Evolutionary conservation across 805 yeast genomes (phyloP), one percentile per base, ranked within the genome.

Genomic region (Myxozyma melibiosi): DNA sequence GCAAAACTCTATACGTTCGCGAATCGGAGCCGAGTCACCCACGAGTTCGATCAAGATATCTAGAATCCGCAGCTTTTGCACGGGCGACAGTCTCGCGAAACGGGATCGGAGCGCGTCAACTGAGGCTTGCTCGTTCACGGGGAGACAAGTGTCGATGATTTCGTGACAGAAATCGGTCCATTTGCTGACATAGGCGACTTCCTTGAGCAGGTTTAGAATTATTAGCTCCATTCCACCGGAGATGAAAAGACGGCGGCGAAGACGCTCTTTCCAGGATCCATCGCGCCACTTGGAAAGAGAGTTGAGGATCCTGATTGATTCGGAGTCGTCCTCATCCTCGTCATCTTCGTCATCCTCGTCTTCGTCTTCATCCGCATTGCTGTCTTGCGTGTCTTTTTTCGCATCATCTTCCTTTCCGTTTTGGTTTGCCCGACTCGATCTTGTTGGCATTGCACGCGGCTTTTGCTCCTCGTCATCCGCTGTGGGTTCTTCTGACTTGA

Each of bases 181-280:
- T 13, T 78, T 79, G 0, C 84, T 82, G 38, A 84, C 76, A 62
- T 83, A 78, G 44, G 83, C 82, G 14, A 83, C 82, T 47, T 78
- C 75, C 20, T 83, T 81, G 40, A 91, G 76, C 2, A 90, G 76
- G 31, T 96, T 96, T 47, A 90, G 70, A 41, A 91, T 70, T 41
- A 86, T 80, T 39, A 86, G 78, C 65, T 89, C 85, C 97, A 97
- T 92, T 53, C 83, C 83, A 3, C 96, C 96, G 66, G 89, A 90
- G 65, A 79, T 83, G 70, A 88, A 94, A 61, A 81, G 80, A 53
- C 96, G 81, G 53, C 81, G 84, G 13, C 84, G 79, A 18, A 92
- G 76, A 39, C 95, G 76, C 30, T 87, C 95, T 57, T 84, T 81
- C 97, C 98, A 94, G 11, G 84, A 72, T 0, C 74, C 72, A 41